phyloP scores from a whole-genome alignment of 2,329 filamentous ascomycete genomes.

The Aspergillus cejpii region DNA sequence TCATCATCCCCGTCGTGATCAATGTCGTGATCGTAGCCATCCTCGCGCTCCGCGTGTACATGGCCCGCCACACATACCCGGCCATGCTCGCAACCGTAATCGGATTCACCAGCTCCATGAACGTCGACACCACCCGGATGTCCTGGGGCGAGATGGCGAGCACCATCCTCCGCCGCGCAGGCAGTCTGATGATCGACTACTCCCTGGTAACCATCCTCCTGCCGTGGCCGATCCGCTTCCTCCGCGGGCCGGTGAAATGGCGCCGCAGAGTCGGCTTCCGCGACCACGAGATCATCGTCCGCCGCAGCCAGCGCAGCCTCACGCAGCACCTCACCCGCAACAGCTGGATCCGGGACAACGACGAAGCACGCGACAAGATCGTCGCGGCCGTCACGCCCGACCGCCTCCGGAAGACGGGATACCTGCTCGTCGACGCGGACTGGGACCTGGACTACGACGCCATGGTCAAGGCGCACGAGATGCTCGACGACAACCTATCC shows the following conservation, averaged over 20 bases:
- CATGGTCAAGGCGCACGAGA: constrained; percentile 66
- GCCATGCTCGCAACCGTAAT: constrained; percentile 58
- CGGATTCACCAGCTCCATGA: constrained; percentile 60
- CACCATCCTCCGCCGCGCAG: constrained; percentile 54
- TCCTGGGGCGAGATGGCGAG: constrained; percentile 52
- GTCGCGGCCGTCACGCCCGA: constrained; percentile 62
- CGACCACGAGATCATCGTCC: constrained; percentile 72
- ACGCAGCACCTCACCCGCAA: constrained; percentile 52
- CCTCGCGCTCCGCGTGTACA: constrained; percentile 62
- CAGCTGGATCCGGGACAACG: constrained; percentile 44
- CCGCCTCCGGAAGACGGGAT: constrained; percentile 73
- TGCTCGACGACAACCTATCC: constrained; percentile 53
- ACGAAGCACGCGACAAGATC: constrained; percentile 52
- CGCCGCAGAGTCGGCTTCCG: constrained; percentile 68
- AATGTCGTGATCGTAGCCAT: constrained; percentile 62
- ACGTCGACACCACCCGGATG: constrained; percentile 53
- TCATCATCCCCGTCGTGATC: constrained; percentile 68
- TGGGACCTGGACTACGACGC: constrained; percentile 82
- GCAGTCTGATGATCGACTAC: constrained; percentile 68
- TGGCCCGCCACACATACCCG: constrained; percentile 67
- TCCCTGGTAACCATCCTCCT: constrained; percentile 60
- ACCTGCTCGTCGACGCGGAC: constrained; percentile 72
- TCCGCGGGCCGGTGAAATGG: constrained; percentile 63
- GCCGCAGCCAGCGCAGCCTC: constrained; percentile 65
- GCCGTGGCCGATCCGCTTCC: constrained; percentile 68